phyloP scores from a whole-genome alignment of 2,329 filamentous ascomycete species.

The Hansfordia pulvinata region DNA sequence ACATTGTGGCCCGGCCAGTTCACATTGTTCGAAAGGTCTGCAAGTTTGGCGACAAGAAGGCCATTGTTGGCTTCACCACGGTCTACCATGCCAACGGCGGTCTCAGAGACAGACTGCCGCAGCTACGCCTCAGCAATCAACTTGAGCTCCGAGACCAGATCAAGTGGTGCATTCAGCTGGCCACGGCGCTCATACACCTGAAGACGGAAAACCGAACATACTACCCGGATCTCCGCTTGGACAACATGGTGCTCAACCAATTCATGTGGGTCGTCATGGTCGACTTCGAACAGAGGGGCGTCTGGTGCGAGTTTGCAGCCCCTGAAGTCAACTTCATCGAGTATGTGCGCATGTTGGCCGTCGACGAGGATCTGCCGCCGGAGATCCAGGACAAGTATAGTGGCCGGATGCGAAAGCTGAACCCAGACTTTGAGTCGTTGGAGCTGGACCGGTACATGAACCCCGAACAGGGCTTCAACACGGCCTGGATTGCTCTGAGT shows the following conservation, averaged over 20 bases:
- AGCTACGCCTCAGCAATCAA: constrained; percentile 29
- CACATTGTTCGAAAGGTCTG: constrained; percentile 42
- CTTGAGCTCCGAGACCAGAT: constrained; percentile 29
- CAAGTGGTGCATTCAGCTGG: constrained; percentile 39
- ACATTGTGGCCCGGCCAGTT: constrained; percentile 35
- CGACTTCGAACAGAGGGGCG: constrained; percentile 49
- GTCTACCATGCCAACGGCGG: constrained; percentile 39
- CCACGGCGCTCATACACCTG: constrained; percentile 35
- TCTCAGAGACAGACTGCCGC: constrained; percentile 39
- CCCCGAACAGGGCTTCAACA: constrained; percentile 36
- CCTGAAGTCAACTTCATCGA: constrained; percentile 48
- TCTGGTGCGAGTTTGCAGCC: constrained; percentile 48
- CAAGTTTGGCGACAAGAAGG: constrained; percentile 40
- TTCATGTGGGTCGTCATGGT: constrained; percentile 36
- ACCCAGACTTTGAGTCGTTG: constrained; percentile 30
- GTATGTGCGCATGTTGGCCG: constrained; percentile 39
- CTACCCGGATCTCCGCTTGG: constrained; percentile 45
- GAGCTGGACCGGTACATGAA: constrained; percentile 31
- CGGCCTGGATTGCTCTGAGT: constrained; percentile 40
- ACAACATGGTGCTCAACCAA: constrained; percentile 41
- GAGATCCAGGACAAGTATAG: constrained; percentile 25
- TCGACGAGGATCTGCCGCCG: constrained; percentile 29
- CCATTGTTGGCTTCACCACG: constrained; percentile 42
- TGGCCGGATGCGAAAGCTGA: constrained; percentile 24
- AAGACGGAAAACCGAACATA: constrained; percentile 29